Evolutionary conservation across 1,139 yeast species (phyloP).

Genomic region (Geotrichum cucujoidarum): DNA sequence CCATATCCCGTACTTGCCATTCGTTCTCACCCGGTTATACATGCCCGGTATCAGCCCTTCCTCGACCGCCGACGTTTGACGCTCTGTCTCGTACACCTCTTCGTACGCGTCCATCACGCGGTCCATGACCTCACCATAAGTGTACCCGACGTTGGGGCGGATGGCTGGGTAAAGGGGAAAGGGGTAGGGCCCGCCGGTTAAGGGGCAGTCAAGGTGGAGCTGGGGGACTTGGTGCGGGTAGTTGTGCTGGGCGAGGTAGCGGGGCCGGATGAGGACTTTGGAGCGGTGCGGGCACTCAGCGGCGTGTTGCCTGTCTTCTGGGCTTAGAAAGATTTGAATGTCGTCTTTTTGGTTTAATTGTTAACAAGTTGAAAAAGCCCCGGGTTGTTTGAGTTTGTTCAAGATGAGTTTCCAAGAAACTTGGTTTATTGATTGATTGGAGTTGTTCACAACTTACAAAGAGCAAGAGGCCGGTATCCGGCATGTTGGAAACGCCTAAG

Average conservation of each 20-base stretch:
- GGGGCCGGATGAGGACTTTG: neutral
- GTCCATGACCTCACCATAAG: slow-evolving; percentile 10
- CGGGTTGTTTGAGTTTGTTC: too few species aligned
- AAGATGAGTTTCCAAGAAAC: too few species aligned
- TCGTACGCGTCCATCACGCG: slow-evolving; percentile 9
- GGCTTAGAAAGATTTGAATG: too few species aligned
- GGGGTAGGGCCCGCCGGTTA: slow-evolving; percentile 10
- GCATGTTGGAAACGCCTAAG: too few species aligned
- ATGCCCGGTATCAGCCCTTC: slow-evolving; percentile 14
- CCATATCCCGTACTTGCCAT: slow-evolving; percentile 17
- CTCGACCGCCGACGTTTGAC: slow-evolving; percentile 6
- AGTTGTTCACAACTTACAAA: too few species aligned
- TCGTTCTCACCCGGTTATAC: slow-evolving; percentile 15
- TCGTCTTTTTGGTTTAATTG: too few species aligned
- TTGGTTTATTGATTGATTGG: too few species aligned
- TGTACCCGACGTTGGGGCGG: slow-evolving; percentile 1
- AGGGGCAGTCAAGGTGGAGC: slow-evolving; percentile 12
- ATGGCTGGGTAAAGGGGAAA: slow-evolving; percentile 5
- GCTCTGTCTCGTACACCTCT: slow-evolving; percentile 11
- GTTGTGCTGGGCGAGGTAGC: too few species aligned
- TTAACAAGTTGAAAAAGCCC: too few species aligned
- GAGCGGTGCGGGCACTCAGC: neutral
- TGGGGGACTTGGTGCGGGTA: neutral
- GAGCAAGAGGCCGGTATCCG: too few species aligned
- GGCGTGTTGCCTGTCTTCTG: too few species aligned